Evolutionary conservation across 495 filamentous ascomycete species (phyloP), one percentile per base, ranked within the genome.

Genomic region (Poronia punctata): DNA sequence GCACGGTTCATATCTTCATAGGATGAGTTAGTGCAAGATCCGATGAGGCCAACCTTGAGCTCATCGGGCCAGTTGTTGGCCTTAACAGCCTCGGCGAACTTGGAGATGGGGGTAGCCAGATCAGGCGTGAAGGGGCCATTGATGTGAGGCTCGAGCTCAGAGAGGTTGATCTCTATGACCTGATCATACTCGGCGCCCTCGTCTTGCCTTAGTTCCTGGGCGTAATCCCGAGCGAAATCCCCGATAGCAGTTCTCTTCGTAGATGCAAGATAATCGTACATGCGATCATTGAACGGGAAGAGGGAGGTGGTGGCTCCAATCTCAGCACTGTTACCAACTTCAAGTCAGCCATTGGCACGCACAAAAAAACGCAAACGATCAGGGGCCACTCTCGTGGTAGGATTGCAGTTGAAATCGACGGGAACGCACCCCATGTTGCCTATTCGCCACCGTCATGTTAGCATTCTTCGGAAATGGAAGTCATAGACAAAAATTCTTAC

Each of bases 51-150:
- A 53, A 95, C 93, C 76, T 95, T 96, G 53, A 98, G 71, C 64
- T 97, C 90, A 65, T 94, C 82, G 27, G 92, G 92, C 92, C 92
- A 98, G 65, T 82, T 82, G 69, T 98, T 95, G 52, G 76, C 71
- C 75, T 90, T 84, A 48, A 90, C 92, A 53, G 92, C 86, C 62
- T 89, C 82, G 65, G 87, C 87, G 70, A 96, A 97, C 73, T 96
- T 84, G 65, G 88, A 94, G 69, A 98, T 88, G 14, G 92, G 92
- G 28, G 92, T 97, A 31, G 89, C 88, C 65, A 98, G 81, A 80
- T 98, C 92, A 45, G 92, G 92, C n/a, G 92, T 98, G 80, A 98
- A 98, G 39, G 92, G 92, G 52, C 92, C 92, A 73, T 98, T 98
- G 72, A 98, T 86, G 66, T 98, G 87, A 25, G 92, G 92, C 75